Evolutionary conservation across 805 yeast genomes (phyloP).

Genomic region (Wilhelminamyces savonicus): DNA sequence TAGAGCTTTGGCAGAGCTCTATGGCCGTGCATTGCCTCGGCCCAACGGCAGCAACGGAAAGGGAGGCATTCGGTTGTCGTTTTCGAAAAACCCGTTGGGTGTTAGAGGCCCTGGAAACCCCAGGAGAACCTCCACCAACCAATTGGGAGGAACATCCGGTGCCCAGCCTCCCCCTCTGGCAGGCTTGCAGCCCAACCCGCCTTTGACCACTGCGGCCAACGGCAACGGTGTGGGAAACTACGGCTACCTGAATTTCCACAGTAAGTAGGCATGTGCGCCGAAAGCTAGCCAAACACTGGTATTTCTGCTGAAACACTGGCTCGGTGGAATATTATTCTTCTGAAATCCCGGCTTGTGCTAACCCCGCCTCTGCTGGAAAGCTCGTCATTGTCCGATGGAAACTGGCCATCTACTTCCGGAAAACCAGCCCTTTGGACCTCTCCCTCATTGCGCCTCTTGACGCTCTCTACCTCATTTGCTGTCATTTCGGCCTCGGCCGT

Average conservation of each 20-base stretch:
- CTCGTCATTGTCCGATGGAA: no score
- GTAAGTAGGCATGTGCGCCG: no score
- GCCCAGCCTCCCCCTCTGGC: slow-evolving; percentile 5
- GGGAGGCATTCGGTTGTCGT: slow-evolving; percentile 92
- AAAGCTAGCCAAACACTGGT: no score
- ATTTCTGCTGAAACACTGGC: no score
- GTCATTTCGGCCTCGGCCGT: no score
- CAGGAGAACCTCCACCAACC: slow-evolving; percentile 32
- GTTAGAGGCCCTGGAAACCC: slow-evolving; percentile 69
- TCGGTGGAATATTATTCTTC: no score
- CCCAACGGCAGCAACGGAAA: slow-evolving; percentile 64
- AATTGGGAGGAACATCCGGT: slow-evolving; percentile 13
- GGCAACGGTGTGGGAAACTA: slow-evolving; percentile 25
- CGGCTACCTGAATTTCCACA: slow-evolving; percentile 30
- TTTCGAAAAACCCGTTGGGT: slow-evolving; percentile 94
- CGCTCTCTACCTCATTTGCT: no score
- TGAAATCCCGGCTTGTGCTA: no score
- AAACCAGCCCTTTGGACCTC: no score
- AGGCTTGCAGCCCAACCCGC: slow-evolving; percentile 4
- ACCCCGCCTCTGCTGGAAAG: no score
- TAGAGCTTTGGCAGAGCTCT: slow-evolving; percentile 85
- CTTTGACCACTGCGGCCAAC: slow-evolving; percentile 6
- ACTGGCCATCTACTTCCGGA: no score
- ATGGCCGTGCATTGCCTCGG: slow-evolving; percentile 87
- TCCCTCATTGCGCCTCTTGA: no score